Conservation (phyloP, 805 yeast genomes). For the Zygotorulaspora florentina region DNA sequence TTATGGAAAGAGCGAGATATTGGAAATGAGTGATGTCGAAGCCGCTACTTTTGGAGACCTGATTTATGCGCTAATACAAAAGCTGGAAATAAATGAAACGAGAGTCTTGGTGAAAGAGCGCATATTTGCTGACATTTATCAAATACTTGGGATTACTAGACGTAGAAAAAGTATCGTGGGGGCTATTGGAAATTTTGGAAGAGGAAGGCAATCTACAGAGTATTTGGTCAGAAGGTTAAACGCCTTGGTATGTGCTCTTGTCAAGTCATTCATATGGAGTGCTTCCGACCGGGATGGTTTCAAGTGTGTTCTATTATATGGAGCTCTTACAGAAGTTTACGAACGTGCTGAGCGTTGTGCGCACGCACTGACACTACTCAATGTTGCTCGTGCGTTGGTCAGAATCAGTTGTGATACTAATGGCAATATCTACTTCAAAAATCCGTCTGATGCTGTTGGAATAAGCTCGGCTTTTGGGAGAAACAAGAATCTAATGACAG, state of each 20-base stretch:
- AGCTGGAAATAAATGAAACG: constrained; percentile 51
- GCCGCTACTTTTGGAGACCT: constrained; percentile 3
- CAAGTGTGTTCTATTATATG: constrained; percentile 28
- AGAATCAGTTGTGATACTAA: constrained; percentile 50
- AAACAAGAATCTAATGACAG: constrained; percentile 17
- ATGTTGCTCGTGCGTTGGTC: constrained; percentile 48
- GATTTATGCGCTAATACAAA: constrained; percentile 22
- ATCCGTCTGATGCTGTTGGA: constrained; percentile 62
- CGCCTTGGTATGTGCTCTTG: constrained; percentile 23
- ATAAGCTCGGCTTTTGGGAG: constrained; percentile 57
- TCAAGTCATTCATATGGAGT: constrained; percentile 26
- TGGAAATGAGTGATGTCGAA: constrained; percentile 1
- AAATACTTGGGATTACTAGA: constrained; percentile 4
- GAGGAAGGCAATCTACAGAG: constrained; percentile 3
- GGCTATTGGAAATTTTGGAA: constrained; percentile 9
- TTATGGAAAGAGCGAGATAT: constrained; percentile 2
- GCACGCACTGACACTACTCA: constrained; percentile 40
- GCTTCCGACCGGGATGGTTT: constrained; percentile 23
- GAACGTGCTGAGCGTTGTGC: constrained; percentile 36
- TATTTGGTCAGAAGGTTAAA: constrained; percentile 8
- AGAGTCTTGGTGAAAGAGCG: constrained; percentile 47
- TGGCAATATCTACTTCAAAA: constrained; percentile 44
- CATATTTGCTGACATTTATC: constrained; percentile 7
- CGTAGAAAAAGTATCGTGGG: constrained; percentile 17
- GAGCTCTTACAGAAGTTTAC: constrained; percentile 31